Conservation (phyloP, 148 eudicot genomes). For the Amaranthus palmeri region DNA sequence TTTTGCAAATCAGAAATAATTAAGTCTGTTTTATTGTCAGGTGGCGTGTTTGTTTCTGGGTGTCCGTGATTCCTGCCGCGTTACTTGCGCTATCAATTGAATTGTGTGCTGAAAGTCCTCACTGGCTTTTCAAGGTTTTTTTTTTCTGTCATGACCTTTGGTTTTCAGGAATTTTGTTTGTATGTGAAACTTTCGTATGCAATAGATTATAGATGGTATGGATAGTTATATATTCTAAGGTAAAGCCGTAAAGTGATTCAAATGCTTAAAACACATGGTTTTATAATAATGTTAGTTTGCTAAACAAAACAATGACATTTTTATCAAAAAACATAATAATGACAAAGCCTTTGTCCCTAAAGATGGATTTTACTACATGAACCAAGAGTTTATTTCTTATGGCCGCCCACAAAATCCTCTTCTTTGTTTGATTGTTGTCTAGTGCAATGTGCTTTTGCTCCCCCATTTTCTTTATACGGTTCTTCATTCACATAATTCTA, state of each 20-base stretch:
- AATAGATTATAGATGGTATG: background rate
- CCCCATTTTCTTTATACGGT: no score
- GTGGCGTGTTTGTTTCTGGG: constrained; percentile 97
- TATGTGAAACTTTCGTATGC: background rate
- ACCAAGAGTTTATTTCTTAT: no score
- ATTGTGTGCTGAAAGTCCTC: constrained; percentile 88
- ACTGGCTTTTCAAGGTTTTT: constrained; percentile 81
- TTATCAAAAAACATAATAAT: no score
- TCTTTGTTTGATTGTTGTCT: no score
- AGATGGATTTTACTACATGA: no score
- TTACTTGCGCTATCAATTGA: constrained; percentile 62
- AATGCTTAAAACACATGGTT: background rate
- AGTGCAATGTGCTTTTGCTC: no score
- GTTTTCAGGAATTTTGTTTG: constrained; percentile 1
- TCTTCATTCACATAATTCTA: no score
- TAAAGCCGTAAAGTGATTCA: no score
- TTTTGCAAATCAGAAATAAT: constrained; percentile 1
- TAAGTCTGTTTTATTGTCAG: constrained; percentile 31
- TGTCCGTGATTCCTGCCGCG: constrained; percentile 72
- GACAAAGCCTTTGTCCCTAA: background rate
- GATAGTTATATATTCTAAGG: background rate
- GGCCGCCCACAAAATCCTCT: no score
- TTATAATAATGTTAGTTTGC: background rate
- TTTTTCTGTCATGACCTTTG: background rate
- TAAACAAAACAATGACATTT: no score